Evolutionary conservation across 371 early-diverging fungal species (phyloP), one percentile per base, ranked within the genome.

Genomic region (Mucor piriformis): DNA sequence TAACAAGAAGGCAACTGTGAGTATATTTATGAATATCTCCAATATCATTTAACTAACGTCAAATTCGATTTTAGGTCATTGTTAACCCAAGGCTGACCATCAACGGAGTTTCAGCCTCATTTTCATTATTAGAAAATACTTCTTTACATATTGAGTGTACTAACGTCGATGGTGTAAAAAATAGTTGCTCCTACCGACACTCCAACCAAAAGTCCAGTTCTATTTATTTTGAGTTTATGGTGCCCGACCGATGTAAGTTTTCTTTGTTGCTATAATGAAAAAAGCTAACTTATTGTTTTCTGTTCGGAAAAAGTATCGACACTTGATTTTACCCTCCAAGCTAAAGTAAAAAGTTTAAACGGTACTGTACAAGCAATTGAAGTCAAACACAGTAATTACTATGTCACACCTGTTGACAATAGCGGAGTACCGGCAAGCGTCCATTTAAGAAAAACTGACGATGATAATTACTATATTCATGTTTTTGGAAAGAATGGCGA

Each of bases 401-500:
- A 50, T 15, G 0, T 11, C 21, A 34, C 50, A 21, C 35, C 23
- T 23, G 8, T 11, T 0, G 13, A 37, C 8, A 25, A 16, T 6
- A 7, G 7, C 4, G 55, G 54, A 1, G 7, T 52, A 24, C 54
- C 54, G 16, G 44, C 43, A 43, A 50, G 56, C 6, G 13, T 62
- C n/a, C 48, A 54, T 7, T 38, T 67, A 2, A 50, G 15, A 43
- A 44, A 47, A n/a, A 11, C 37, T 1, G 15, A 2, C 8, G 55
- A 62, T 37, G 47, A 33, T 12, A 74, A 70, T 4, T 83, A 81
- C 34, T 52, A 66, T 20, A 49, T 83, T 13, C 55, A 58, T 34
- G 64, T 70, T 8, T 57, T 81, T 20, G 84, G 84, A 48, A 81
- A 76, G 54, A 85, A 85, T 59, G 86, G 86, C 70, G 82, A 84